These are phyloP conservation scores for Tubosaeta sp. DNA, from an alignment of 768 basidiomycete genomes.

Conservation along the genomic window DNA sequence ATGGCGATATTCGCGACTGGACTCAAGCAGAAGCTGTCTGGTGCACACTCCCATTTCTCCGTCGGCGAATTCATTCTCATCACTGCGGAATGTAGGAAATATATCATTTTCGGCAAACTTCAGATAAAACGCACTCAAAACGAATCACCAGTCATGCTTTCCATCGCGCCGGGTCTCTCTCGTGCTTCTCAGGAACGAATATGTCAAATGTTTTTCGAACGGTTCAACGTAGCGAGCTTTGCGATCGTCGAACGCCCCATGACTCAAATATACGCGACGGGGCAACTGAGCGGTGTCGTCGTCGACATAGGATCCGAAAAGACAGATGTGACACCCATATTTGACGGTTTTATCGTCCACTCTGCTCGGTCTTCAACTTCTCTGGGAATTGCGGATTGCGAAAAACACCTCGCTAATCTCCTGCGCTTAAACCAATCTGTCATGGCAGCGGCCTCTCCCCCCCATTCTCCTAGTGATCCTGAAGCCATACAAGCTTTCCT, in stretches of 20 bases:
- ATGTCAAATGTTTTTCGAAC: conserved; percentile 86
- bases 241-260: conserved; percentile 79
- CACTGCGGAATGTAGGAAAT: conserved; percentile 55
- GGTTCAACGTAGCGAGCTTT: conserved; percentile 85
- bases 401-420: conserved; percentile 70
- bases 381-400: conserved; percentile 69
- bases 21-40: conserved; percentile 85
- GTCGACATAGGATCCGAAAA: conserved; percentile 76
- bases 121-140: conserved; percentile 79
- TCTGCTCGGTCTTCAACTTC: conserved; percentile 50
- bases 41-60: conserved; percentile 38
- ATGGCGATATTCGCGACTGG: conserved; percentile 73
- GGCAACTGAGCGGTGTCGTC: conserved; percentile 66
- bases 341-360: conserved; percentile 64
- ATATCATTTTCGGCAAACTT: conserved; percentile 71
- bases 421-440: conserved; percentile 66
- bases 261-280: conserved; percentile 77
- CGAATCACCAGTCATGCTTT: conserved; percentile 80
- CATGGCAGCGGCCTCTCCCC: conserved; percentile 53
- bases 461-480: conserved; percentile 42
- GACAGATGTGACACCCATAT: conserved; percentile 75
- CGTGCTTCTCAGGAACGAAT: conserved; percentile 65
- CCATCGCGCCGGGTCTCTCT: conserved; percentile 61
- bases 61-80: conserved; percentile 3
- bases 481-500: conserved; percentile 49